These are phyloP conservation scores for Cyberlindnera subsufficiens DNA, from an alignment of 805 yeast genomes.

Conservation along the genomic window DNA sequence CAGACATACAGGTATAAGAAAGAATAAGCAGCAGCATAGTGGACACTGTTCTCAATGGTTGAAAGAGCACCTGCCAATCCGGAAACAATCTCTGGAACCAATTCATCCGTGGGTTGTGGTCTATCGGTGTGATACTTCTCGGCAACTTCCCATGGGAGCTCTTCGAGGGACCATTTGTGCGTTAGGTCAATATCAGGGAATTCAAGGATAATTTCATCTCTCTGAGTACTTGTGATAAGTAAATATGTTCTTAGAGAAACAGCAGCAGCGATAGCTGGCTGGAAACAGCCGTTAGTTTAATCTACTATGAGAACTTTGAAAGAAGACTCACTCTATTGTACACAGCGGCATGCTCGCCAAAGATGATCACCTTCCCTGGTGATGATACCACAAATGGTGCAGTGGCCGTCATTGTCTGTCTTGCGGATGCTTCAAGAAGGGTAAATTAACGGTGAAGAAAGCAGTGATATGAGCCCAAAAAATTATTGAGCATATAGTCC, in stretches of 20 bases:
- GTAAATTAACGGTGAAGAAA: no score
- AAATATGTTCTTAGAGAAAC: constrained; percentile 80
- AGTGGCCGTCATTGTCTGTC: not conserved
- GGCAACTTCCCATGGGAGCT: constrained; percentile 54
- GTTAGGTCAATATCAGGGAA: constrained; percentile 78
- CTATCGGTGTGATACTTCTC: constrained; percentile 16
- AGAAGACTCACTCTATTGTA: constrained; percentile 51
- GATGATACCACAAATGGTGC: constrained; percentile 76
- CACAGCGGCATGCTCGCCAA: constrained; percentile 97
- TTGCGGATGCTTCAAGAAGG: no score
- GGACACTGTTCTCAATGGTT: constrained; percentile 47
- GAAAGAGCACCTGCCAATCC: constrained; percentile 39
- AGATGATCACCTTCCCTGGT: constrained; percentile 93
- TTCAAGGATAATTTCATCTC: constrained; percentile 50
- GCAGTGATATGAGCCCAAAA: no score
- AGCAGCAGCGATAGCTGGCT: constrained; percentile 96
- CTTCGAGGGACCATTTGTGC: constrained; percentile 54
- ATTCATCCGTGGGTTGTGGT: constrained; percentile 41
- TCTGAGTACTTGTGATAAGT: constrained; percentile 42
- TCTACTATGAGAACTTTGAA: no score
- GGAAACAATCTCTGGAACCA: constrained; percentile 53
- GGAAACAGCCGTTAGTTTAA: constrained; percentile 1
- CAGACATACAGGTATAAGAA: constrained; percentile 73
- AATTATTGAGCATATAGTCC: no score
- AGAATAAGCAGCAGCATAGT: constrained; percentile 73